Percentiles rank a stretch among this genome's conserved stretches.
phyloP scores from a whole-genome alignment of 257 asterid genomes.

The Nicotiana attenuata region DNA sequence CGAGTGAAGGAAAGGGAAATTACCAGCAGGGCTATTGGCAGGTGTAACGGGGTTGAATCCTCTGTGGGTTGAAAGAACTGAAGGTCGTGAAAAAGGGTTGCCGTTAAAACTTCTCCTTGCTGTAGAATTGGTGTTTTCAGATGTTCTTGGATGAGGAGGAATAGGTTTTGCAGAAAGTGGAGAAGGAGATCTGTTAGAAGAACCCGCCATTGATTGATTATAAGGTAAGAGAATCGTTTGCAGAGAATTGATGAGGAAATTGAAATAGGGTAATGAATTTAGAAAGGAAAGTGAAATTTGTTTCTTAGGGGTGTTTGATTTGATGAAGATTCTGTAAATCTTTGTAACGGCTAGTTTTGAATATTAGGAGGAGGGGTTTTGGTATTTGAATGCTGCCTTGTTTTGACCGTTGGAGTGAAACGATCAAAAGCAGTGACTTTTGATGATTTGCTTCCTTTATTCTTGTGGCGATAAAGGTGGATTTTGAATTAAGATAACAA shows the following conservation, averaged over 20 bases:
- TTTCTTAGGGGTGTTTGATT: conserved; percentile 19
- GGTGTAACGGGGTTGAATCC: conserved; percentile 61
- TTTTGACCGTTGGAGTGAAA: conserved; percentile 51
- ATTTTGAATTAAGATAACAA: neutral
- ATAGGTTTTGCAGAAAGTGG: conserved; percentile 48
- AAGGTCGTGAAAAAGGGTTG: conserved; percentile 38
- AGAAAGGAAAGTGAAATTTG: conserved; percentile 28
- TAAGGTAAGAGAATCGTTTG: neutral
- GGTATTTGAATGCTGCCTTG: conserved; percentile 21
- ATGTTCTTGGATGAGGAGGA: conserved; percentile 34
- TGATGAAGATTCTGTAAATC: conserved; percentile 23
- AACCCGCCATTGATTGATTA: conserved; percentile 42
- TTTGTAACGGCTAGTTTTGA: conserved; percentile 70
- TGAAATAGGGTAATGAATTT: neutral
- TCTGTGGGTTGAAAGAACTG: conserved; percentile 41
- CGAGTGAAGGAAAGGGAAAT: neutral
- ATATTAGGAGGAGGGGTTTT: neutral
- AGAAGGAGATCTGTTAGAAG: conserved; percentile 65
- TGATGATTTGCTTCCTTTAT: neutral
- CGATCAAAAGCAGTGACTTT: neutral
- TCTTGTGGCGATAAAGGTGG: neutral
- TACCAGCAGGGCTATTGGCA: conserved; percentile 84
- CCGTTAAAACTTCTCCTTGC: conserved; percentile 60
- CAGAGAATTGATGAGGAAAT: neutral
- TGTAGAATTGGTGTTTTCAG: conserved; percentile 31